A percentile compares a stretch with the other conserved stretches of the same genome.
phyloP scores from a whole-genome alignment of 1,284 basidiomycete genomes.

The Ceratobasidium sp. region DNA sequence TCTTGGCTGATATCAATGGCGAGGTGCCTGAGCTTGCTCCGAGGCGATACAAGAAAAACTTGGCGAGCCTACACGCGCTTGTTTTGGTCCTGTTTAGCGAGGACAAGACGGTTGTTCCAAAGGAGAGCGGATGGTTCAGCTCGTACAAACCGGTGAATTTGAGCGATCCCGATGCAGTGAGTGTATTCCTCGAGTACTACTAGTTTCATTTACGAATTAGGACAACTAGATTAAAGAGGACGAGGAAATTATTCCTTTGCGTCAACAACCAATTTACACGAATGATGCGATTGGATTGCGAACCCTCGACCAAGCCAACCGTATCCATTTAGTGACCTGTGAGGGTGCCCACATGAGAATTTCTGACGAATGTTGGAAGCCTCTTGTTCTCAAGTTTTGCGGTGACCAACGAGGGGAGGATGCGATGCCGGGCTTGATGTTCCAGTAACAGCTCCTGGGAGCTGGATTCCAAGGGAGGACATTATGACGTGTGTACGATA shows the following conservation, averaged over 20 bases:
- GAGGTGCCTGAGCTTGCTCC: slow-evolving; percentile 64
- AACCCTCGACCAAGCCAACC: slow-evolving; percentile 72
- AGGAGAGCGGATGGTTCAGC: slow-evolving; percentile 85
- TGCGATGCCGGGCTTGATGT: not conserved
- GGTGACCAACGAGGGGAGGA: slow-evolving; percentile 42
- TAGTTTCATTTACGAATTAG: not conserved
- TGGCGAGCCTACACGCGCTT: slow-evolving; percentile 62
- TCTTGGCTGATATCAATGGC: slow-evolving; percentile 78
- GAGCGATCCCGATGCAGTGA: slow-evolving; percentile 26
- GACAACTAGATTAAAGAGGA: slow-evolving; percentile 46
- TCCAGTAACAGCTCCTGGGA: not conserved
- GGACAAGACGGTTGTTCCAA: slow-evolving; percentile 80
- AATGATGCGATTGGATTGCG: slow-evolving; percentile 91
- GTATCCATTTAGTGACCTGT: slow-evolving; percentile 71
- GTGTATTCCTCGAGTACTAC: not conserved
- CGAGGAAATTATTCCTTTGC: slow-evolving; percentile 71
- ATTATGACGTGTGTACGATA: no score
- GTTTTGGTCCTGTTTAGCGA: slow-evolving; percentile 71
- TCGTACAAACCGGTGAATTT: slow-evolving; percentile 60
- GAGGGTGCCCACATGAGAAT: slow-evolving; percentile 87
- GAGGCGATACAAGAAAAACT: slow-evolving; percentile 63
- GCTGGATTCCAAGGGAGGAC: not conserved
- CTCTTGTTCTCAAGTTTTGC: slow-evolving; percentile 49
- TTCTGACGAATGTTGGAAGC: slow-evolving; percentile 61
- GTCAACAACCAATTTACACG: slow-evolving; percentile 74